Percentiles rank a stretch among this genome's conserved stretches.
Evolutionary conservation across 306 rosid genomes (phyloP).

Genomic region (Styphnolobium japonicum): DNA sequence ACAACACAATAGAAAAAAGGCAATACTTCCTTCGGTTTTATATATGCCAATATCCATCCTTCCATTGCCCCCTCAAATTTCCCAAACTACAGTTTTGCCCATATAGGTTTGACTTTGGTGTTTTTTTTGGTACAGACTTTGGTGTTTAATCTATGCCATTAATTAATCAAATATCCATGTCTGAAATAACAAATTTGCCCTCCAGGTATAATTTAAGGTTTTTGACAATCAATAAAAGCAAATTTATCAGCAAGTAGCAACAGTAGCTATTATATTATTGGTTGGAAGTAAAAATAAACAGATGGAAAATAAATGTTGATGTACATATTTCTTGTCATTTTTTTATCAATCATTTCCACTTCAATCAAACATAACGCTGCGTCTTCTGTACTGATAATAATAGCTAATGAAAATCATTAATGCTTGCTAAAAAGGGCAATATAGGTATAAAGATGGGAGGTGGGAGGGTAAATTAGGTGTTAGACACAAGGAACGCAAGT

Average conservation of each 20-base stretch:
- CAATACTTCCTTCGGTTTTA: neutral
- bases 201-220: neutral
- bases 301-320: neutral
- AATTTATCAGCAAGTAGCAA: neutral
- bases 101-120: conserved; percentile 34
- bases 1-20: neutral
- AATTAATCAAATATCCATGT: neutral
- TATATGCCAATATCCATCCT: neutral
- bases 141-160: neutral
- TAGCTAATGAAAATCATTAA: neutral
- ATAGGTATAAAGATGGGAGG: neutral
- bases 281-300: neutral
- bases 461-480: conserved; percentile 26
- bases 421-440: conserved; percentile 1
- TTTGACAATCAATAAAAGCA: neutral
- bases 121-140: too few species aligned
- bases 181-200: conserved; percentile 9
- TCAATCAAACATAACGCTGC: neutral
- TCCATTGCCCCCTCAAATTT: neutral
- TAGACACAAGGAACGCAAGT: conserved; percentile 5
- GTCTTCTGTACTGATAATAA: neutral
- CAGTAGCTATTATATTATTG: neutral
- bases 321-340: neutral
- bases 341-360: neutral
- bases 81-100: conserved; percentile 21